A percentile compares a stretch with the other conserved stretches of the same genome.
phyloP scores from a whole-genome alignment of 2,329 filamentous ascomycete genomes.

The Venturia effusa region DNA sequence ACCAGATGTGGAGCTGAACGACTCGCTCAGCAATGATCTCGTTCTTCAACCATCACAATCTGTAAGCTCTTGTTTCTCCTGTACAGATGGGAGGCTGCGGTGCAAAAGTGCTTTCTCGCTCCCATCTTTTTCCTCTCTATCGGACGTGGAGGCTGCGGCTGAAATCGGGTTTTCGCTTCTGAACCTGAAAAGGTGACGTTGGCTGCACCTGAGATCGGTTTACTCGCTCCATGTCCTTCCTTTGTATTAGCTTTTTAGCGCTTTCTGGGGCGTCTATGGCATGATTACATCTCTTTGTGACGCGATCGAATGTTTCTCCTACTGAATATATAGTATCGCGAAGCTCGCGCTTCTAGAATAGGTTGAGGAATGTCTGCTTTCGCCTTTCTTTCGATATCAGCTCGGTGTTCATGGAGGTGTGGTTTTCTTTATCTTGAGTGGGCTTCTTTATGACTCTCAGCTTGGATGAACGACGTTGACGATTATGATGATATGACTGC shows the following conservation, averaged over 20 bases:
- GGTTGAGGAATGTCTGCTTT: background rate
- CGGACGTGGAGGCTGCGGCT: background rate
- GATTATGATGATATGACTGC: background rate
- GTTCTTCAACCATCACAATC: background rate
- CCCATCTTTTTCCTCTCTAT: background rate
- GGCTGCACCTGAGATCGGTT: background rate
- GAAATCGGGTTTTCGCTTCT: constrained; percentile 2
- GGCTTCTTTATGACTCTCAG: background rate
- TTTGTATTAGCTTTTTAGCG: background rate
- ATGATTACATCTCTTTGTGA: background rate
- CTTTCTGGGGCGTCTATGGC: background rate
- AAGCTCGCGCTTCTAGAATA: background rate
- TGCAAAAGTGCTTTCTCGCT: background rate
- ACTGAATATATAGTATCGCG: background rate
- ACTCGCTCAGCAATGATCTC: background rate
- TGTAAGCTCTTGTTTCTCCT: background rate
- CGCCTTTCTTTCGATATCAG: too few relatives aligned
- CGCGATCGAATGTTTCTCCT: background rate
- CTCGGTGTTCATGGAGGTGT: background rate
- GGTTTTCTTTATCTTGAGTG: background rate
- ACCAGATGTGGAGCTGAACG: background rate
- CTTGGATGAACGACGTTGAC: background rate
- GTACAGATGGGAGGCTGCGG: background rate
- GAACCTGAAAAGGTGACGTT: background rate
- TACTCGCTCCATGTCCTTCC: background rate